Evolutionary conservation across 208 protist genomes (phyloP), one percentile per base, ranked within the genome.

Genomic region (Strigomonas culicis): DNA sequence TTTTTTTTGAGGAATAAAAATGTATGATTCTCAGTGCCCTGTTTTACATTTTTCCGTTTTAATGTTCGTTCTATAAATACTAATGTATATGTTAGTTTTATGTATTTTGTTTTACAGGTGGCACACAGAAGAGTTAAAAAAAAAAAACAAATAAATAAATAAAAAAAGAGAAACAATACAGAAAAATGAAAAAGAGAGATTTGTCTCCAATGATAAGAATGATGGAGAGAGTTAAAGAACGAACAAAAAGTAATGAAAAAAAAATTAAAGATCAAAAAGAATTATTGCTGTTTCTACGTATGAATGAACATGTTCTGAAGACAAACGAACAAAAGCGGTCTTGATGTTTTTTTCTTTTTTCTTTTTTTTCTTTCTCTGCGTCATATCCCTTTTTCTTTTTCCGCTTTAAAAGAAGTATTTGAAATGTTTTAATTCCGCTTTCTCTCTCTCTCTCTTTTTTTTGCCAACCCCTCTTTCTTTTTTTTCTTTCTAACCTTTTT

Each of bases 231-330:
- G 41, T 47, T 21, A 27, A 19, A 21, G 7, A 30, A 21, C 13
- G 13, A 55, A 55, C 25, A 30, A 30, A 22, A 49, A 64, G 2
- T 41, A 44, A 31, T 13, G 8, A 24, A 41, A 49, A 28, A 25
- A 62, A 47, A 46, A 49, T 22, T 24, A 62, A 62, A 62, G n/a
- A 41, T 46, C n/a, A 55, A 31, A 52, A 64, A 52, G 39, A 32
- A 2, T 11, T 53, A 49, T 50, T 31, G 30, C 52, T 30, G 25
- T 27, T 50, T 31, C n/a, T 17, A 66, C 22, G 8, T 34, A 24
- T 22, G 0, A 11, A 69, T 41, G 28, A 15, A 60, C 21, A 60
- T 22, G 28, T 25, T 24, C 25, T 19, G 24, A 4, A 52, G 41
- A 41, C 21, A 49, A 30, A 66, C 11, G 10, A 64, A 52, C 22